Conservation (phyloP, 1,284 basidiomycete species). For the Trichosporon sp. region DNA sequence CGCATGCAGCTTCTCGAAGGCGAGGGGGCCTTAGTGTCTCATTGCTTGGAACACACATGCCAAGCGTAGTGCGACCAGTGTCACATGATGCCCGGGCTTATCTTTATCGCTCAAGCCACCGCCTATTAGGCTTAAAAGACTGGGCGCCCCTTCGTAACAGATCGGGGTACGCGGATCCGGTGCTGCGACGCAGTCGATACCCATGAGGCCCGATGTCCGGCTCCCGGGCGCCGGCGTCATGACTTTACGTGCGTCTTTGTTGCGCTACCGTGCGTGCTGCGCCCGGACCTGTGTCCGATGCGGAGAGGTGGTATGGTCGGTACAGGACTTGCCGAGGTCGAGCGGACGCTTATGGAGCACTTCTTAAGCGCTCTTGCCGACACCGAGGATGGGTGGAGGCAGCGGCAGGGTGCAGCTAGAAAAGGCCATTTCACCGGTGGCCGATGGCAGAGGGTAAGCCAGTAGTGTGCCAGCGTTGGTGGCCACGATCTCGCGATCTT, state of each 20-base stretch:
- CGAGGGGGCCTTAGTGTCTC: background rate
- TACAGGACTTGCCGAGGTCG: background rate
- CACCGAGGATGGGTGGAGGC: background rate
- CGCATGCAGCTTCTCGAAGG: background rate
- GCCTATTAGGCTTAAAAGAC: no score
- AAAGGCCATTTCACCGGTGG: background rate
- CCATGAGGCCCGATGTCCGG: no score
- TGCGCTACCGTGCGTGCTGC: background rate
- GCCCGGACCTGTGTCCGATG: background rate
- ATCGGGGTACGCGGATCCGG: background rate
- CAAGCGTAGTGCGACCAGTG: background rate
- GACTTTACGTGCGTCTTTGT: background rate
- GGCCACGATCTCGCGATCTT: background rate
- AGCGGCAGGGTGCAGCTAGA: background rate
- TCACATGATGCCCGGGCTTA: background rate
- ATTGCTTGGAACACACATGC: background rate
- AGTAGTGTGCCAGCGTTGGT: no score
- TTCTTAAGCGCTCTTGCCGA: no score
- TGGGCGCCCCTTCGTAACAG: no score
- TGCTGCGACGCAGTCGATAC: background rate
- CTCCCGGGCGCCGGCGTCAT: background rate
- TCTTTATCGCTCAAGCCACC: background rate
- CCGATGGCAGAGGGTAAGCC: background rate
- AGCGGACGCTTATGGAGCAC: background rate
- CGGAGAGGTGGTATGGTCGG: background rate